These are phyloP conservation scores for Fusarium caatingaense DNA, from an alignment of 2,329 filamentous ascomycete species.

Conservation along the genomic window DNA sequence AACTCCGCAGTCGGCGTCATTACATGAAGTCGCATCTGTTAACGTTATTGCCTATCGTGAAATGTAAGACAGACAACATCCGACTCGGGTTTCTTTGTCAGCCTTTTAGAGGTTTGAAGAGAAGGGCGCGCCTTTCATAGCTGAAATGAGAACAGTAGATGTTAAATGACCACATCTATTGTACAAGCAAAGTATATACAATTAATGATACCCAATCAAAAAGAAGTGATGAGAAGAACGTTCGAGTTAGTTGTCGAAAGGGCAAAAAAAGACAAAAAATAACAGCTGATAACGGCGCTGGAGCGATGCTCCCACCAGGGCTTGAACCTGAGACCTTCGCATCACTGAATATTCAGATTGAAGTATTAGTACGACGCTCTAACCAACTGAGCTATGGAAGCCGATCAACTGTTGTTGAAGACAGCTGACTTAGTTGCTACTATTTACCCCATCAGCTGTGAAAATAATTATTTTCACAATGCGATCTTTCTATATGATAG, in stretches of 20 bases:
- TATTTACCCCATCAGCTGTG: fast-evolving
- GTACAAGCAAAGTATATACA: no score
- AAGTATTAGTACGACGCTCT: background rate
- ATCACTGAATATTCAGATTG: background rate
- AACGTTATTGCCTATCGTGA: background rate
- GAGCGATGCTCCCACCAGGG: background rate
- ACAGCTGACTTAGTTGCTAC: fast-evolving
- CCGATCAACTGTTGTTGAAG: background rate
- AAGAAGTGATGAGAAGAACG: no score
- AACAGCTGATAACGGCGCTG: background rate
- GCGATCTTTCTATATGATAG: fast-evolving
- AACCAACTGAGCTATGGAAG: background rate
- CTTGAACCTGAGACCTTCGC: background rate
- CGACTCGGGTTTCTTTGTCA: background rate
- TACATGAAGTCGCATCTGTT: background rate
- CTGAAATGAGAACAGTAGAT: no score
- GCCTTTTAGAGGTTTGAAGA: no score
- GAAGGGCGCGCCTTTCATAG: no score
- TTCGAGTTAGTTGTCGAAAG: no score
- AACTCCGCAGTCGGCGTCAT: background rate
- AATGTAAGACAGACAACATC: no score
- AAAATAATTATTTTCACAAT: background rate
- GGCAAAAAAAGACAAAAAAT: background rate
- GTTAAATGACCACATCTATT: no score
- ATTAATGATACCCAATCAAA: no score